Evolutionary conservation across 73 alveolate genomes (phyloP).

Genomic region (Tetrahymena elliotti): DNA sequence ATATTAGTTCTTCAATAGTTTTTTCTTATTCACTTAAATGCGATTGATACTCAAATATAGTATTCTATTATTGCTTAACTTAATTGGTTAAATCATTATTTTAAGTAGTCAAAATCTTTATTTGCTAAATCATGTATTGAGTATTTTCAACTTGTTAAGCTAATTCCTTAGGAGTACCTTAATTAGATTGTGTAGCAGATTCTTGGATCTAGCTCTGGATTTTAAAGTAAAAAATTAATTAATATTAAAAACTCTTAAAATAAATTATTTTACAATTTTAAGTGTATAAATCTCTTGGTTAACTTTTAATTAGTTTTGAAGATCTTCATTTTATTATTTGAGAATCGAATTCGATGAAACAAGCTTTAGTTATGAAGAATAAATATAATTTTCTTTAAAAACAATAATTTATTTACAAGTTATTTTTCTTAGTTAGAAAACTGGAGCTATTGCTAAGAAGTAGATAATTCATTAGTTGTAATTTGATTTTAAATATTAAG

Average conservation of each 20-base stretch:
- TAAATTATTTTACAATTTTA: background rate
- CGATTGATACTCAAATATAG: background rate
- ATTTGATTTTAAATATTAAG: background rate
- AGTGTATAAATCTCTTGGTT: background rate
- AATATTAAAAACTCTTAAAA: background rate
- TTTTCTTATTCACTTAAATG: background rate
- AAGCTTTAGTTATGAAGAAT: background rate
- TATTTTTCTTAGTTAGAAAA: background rate
- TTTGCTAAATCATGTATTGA: background rate
- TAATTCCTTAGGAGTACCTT: background rate
- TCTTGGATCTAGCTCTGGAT: background rate
- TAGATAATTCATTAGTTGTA: background rate
- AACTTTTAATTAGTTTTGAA: background rate
- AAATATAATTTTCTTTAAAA: background rate
- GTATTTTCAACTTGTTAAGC: background rate
- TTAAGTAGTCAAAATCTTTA: background rate
- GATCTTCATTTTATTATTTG: background rate
- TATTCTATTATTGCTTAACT: background rate
- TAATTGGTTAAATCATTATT: background rate
- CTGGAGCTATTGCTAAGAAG: background rate
- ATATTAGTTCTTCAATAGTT: background rate
- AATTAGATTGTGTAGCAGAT: background rate
- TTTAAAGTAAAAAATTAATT: background rate
- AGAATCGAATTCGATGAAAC: background rate
- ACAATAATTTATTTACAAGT: background rate